Evolutionary conservation across 2,329 filamentous ascomycete genomes (phyloP).

Genomic region (Exophiala phaeomuriformis): DNA sequence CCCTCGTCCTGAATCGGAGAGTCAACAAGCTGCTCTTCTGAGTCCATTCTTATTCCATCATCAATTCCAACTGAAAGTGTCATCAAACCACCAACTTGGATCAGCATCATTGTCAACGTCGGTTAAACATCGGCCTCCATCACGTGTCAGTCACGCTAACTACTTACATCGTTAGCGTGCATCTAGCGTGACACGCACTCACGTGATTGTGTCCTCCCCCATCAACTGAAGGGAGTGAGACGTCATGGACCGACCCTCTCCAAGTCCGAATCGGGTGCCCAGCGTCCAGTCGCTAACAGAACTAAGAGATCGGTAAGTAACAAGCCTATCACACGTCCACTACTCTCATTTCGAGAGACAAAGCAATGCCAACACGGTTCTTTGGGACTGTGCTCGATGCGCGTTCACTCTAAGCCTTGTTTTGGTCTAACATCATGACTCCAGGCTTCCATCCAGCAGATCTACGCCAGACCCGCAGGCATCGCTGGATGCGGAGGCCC

Average conservation of each 20-base stretch:
- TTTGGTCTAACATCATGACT: conserved; percentile 19
- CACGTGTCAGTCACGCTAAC: conserved; percentile 1
- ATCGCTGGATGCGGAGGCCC: conserved; percentile 24
- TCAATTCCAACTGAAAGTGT: not conserved
- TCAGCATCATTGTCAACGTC: not conserved
- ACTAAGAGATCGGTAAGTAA: conserved; percentile 7
- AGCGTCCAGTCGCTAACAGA: not conserved
- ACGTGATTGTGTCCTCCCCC: conserved; percentile 1
- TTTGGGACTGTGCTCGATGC: conserved; percentile 12
- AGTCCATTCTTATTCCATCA: conserved; percentile 6
- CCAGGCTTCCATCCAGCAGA: conserved; percentile 12
- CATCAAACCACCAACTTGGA: not conserved
- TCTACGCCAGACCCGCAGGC: conserved; percentile 14
- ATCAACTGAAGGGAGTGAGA: not conserved
- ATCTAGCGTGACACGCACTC: conserved; percentile 2
- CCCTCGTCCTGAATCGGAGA: conserved; percentile 9
- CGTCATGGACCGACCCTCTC: conserved; percentile 9
- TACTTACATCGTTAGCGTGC: conserved; percentile 4
- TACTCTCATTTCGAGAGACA: not conserved
- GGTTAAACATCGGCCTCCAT: conserved; percentile 3
- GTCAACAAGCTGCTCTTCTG: conserved; percentile 1
- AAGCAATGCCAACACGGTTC: conserved; percentile 10
- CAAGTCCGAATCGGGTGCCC: conserved; percentile 1
- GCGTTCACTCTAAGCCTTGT: not conserved
- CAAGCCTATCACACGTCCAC: not conserved